Evolutionary conservation across 2,329 filamentous ascomycete species (phyloP).

Genomic region (Rutstroemia sp.): DNA sequence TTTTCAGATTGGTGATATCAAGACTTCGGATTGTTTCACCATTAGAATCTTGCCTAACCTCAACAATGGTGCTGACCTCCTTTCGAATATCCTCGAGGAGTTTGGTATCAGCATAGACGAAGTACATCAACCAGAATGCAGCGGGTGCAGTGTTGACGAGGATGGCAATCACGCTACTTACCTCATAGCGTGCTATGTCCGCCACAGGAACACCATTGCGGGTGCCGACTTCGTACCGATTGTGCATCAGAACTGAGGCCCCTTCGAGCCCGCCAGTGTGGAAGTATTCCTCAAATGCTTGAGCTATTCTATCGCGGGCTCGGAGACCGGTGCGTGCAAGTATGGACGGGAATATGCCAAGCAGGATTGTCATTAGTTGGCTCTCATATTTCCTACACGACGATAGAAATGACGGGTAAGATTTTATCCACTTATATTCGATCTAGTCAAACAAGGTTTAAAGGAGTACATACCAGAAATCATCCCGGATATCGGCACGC

Average conservation of each 20-base stretch:
- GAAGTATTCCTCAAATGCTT: slow-evolving; percentile 35
- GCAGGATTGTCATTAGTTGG: slow-evolving; percentile 25
- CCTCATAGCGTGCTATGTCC: slow-evolving; percentile 29
- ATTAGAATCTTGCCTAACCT: background rate
- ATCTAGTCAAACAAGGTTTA: background rate
- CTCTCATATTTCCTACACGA: slow-evolving; percentile 25
- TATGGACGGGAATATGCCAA: slow-evolving; percentile 8
- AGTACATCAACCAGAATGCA: slow-evolving; percentile 22
- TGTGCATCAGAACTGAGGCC: slow-evolving; percentile 32
- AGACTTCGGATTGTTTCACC: background rate
- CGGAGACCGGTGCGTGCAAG: slow-evolving; percentile 1
- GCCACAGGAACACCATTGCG: slow-evolving; percentile 27
- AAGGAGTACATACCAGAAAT: slow-evolving; percentile 3
- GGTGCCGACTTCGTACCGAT: slow-evolving; percentile 29
- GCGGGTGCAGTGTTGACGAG: slow-evolving; percentile 35
- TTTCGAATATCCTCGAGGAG: slow-evolving; percentile 28
- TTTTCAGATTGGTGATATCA: background rate
- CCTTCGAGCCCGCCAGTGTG: slow-evolving; percentile 31
- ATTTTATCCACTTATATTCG: slow-evolving; percentile 16
- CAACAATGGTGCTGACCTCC: slow-evolving; percentile 4
- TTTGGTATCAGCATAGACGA: slow-evolving; percentile 7
- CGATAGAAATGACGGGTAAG: background rate
- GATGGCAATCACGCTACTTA: slow-evolving; percentile 34
- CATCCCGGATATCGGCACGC: background rate
- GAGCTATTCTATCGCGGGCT: background rate